phyloP scores from a whole-genome alignment of 768 basidiomycete species.

The Phylloporus arenicola region DNA sequence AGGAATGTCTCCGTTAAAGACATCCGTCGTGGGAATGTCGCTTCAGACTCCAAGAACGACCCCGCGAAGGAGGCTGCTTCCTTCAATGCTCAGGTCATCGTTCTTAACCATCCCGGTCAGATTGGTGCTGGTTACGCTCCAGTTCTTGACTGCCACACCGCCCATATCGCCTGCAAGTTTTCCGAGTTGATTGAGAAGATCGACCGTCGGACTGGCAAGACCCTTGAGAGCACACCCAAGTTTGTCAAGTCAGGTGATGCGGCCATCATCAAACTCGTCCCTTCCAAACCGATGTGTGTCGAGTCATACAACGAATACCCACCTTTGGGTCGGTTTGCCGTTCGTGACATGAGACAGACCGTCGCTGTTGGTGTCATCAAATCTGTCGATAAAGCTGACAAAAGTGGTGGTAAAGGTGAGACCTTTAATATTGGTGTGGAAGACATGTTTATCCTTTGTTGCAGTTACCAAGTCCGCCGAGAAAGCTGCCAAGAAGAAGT shows the following conservation, averaged over 20 bases:
- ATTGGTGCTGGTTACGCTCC: conserved; percentile 99
- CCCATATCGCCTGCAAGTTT: conserved; percentile 99
- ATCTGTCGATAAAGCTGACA: conserved; percentile 92
- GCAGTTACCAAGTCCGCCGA: conserved; percentile 91
- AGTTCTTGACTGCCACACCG: conserved; percentile 99
- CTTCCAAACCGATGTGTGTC: conserved; percentile 94
- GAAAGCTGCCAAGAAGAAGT: conserved; percentile 95
- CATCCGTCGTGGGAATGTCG: conserved; percentile 99
- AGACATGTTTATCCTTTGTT: conserved; percentile 11
- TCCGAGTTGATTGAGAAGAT: conserved; percentile 98
- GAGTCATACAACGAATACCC: conserved; percentile 97
- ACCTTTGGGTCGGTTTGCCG: conserved; percentile 98
- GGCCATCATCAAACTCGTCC: conserved; percentile 95
- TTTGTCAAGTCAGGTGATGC: conserved; percentile 99
- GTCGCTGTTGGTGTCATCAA: conserved; percentile 99
- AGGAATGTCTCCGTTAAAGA: conserved; percentile 99
- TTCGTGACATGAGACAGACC: conserved; percentile 99
- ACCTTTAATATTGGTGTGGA: conserved; percentile 14
- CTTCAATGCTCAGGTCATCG: conserved; percentile 99
- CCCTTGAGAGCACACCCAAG: conserved; percentile 83
- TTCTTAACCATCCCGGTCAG: conserved; percentile 99
- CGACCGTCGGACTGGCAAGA: conserved; percentile 96
- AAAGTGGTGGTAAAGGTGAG: conserved; percentile 77
- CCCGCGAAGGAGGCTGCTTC: conserved; percentile 98
- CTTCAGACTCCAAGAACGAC: conserved; percentile 99